Base-by-base conservation (phyloP, 805 yeast genomes). In the Metahyphopichia silvanorum region DNA sequence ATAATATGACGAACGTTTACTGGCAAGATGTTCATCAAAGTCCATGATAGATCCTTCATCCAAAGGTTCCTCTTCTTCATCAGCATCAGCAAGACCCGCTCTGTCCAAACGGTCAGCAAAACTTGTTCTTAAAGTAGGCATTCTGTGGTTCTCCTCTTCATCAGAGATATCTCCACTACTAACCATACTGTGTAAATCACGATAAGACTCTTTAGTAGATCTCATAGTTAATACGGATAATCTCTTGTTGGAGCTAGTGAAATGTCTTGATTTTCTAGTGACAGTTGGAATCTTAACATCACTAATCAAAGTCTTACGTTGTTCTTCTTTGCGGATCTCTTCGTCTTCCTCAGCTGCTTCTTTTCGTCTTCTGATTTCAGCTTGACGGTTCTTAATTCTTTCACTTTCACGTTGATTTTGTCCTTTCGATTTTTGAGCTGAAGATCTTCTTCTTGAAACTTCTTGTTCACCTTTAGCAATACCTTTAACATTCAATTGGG, bases 211-310 rank as follows among this genome's bases (percentile, higher is more conserved):
- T 40, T 73, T 77, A 3, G 88, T 77, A 1, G 89, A 82, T 46
- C 80, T 79, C 56, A 81, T 63, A 1, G 88, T 80, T 25, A 83
- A 55, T n/a, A 83, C 83, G 20, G 86, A 79, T 33, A 81, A 62
- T 49, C 93, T 71, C 56, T 79, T 83, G 49, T 77, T 77, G 5
- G 79, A 74, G 35, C 70, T 69, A 22, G 82, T 70, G 50, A 79
- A 79, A 35, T 75, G 66, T 47, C 75, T 71, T 2, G 86, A 80
- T 45, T 75, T 74, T 55, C 88, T 75, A 0, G 88, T 75, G 21
- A 82, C 86, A 40, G 74, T 76, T 15, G 91, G 91, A 31, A 82
- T 77, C 35, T 69, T 68, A 27, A 82, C 79, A 40, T 78, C 83
- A 13, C 84, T 74, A 27, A 82, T 65, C 18, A 66, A 49, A 1